A percentile compares a stretch with the other conserved stretches of the same genome.
Conservation (phyloP, 495 filamentous ascomycete species). For the Penicillium robsamsonii region DNA sequence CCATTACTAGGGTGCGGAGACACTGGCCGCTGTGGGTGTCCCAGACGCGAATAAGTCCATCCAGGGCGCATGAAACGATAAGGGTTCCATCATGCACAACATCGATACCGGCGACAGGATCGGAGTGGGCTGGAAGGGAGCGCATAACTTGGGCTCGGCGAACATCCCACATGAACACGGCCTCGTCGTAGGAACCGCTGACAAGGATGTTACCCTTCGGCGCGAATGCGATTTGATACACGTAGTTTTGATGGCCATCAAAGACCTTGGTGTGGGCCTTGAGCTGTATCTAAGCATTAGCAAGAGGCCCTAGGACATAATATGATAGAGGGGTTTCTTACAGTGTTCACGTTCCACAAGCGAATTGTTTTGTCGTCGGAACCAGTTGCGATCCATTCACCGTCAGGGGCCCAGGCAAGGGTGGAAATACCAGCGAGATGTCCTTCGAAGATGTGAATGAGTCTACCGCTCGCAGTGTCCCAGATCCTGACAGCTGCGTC, state of each 20-base stretch:
- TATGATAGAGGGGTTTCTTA: slow-evolving; percentile 28
- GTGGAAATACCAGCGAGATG: slow-evolving; percentile 90
- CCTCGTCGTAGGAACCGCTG: slow-evolving; percentile 94
- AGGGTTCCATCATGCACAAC: slow-evolving; percentile 91
- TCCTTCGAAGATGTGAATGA: slow-evolving; percentile 84
- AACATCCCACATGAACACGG: slow-evolving; percentile 95
- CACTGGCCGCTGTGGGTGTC: slow-evolving; percentile 95
- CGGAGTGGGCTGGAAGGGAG: slow-evolving; percentile 88
- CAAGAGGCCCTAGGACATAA: slow-evolving; percentile 14
- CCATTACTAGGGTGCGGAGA: slow-evolving; percentile 88
- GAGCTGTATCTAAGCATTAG: slow-evolving; percentile 34
- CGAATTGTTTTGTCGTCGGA: slow-evolving; percentile 95
- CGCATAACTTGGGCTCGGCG: slow-evolving; percentile 80
- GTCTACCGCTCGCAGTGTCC: slow-evolving; percentile 73
- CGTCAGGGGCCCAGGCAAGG: slow-evolving; percentile 88
- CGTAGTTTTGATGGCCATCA: slow-evolving; percentile 90
- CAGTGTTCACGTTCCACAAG: slow-evolving; percentile 82
- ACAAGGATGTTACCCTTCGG: slow-evolving; percentile 96
- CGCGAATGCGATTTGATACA: slow-evolving; percentile 88
- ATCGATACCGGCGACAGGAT: slow-evolving; percentile 90
- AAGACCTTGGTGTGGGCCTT: slow-evolving; percentile 64
- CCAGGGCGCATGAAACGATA: slow-evolving; percentile 82
- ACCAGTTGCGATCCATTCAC: slow-evolving; percentile 79
- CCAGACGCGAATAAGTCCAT: slow-evolving; percentile 92
- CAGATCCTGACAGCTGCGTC: slow-evolving; percentile 89